Evolutionary conservation across 2,329 filamentous ascomycete genomes (phyloP).

Genomic region (Teratosphaeria pseudoeucalypti): DNA sequence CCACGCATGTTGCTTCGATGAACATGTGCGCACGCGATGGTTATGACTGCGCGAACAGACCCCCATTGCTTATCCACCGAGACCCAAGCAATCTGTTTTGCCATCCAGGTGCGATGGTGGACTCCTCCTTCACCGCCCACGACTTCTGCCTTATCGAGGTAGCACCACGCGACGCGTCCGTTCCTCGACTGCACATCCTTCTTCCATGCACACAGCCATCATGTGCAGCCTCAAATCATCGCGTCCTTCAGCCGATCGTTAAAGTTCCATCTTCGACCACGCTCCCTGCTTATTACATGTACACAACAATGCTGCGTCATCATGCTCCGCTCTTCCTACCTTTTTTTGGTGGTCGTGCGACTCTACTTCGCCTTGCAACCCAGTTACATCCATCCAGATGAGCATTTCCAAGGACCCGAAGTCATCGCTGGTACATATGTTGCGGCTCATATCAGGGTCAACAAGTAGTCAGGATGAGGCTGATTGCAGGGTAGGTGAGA

Average conservation of each 20-base stretch:
- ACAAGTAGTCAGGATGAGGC: neutral
- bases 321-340: slow-evolving; percentile 89
- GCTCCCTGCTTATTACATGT: neutral
- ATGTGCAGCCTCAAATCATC: neutral
- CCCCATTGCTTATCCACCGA: too few species aligned
- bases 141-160: neutral
- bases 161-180: neutral
- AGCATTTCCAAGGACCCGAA: slow-evolving; percentile 98
- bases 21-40: too few species aligned
- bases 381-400: slow-evolving; percentile 95
- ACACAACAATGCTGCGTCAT: neutral
- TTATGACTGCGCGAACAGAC: too few species aligned
- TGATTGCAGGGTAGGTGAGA: slow-evolving; percentile 53
- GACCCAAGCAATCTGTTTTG: too few species aligned
- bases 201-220: neutral
- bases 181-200: neutral
- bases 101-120: too few species aligned
- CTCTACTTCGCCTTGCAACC: slow-evolving; percentile 89
- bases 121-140: neutral
- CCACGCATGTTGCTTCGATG: too few species aligned
- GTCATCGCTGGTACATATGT: slow-evolving; percentile 71
- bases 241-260: neutral
- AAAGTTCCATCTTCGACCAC: neutral
- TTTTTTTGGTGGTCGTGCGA: slow-evolving; percentile 74
- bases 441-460: neutral